Evolutionary conservation across 2,329 filamentous ascomycete species (phyloP).

Genomic region (Rhytidhysteron rufulum): DNA sequence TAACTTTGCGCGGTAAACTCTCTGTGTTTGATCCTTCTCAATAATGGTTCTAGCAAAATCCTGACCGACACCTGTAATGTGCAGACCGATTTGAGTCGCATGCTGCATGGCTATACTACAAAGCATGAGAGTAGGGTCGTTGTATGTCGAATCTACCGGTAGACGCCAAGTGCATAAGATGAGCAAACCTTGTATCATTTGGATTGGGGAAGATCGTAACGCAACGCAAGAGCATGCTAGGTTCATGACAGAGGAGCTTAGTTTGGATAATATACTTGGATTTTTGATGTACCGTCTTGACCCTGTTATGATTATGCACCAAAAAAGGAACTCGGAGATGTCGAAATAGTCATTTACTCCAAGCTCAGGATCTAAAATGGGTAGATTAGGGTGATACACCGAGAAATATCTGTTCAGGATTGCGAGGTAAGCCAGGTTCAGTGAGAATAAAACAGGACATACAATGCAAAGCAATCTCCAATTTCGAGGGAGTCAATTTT

Average conservation of each 20-base stretch:
- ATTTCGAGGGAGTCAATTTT: constrained; percentile 23
- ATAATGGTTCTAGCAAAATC: constrained; percentile 38
- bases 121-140: constrained; percentile 38
- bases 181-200: constrained; percentile 38
- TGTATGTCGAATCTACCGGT: constrained; percentile 40
- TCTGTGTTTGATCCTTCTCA: constrained; percentile 32
- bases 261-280: constrained; percentile 29
- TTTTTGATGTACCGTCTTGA: constrained; percentile 35
- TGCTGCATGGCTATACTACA: constrained; percentile 39
- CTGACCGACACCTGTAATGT: constrained; percentile 36
- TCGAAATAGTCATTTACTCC: constrained; percentile 32
- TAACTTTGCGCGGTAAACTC: constrained; percentile 30
- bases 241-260: constrained; percentile 30
- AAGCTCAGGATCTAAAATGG: constrained; percentile 27
- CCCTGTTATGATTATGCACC: constrained; percentile 38
- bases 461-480: constrained; percentile 33
- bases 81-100: constrained; percentile 39
- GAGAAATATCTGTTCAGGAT: constrained; percentile 25
- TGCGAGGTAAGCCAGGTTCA: not conserved
- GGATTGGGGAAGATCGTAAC: constrained; percentile 32
- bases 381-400: constrained; percentile 30
- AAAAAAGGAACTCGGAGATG: constrained; percentile 36
- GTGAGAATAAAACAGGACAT: constrained; percentile 1
- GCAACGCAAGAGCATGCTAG: constrained; percentile 36
- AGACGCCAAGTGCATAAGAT: constrained; percentile 40